Evolutionary conservation across 352 stramenopile genomes (phyloP).

Genomic region (Blastocystis hominis): DNA sequence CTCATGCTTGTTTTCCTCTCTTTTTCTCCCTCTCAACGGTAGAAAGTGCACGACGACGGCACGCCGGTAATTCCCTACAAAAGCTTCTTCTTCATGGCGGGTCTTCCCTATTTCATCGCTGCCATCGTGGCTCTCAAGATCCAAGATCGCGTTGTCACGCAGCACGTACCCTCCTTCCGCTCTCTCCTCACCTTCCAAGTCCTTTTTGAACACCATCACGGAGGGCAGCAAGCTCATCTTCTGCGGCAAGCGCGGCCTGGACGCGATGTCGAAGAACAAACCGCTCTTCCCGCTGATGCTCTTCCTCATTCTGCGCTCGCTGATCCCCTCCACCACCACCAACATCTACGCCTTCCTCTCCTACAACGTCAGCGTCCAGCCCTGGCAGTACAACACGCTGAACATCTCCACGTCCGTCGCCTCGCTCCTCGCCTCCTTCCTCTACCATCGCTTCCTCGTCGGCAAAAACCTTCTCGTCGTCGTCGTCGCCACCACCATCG

Average conservation of each 20-base stretch:
- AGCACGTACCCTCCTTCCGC: background rate
- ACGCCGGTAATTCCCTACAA: background rate
- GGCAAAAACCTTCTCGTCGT: conserved; percentile 9
- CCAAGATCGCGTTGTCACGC: background rate
- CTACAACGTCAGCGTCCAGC: background rate
- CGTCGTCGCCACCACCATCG: conserved; percentile 19
- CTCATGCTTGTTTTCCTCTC: conserved; percentile 17
- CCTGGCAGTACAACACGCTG: conserved; percentile 49
- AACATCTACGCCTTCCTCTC: conserved; percentile 48
- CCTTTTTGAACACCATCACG: conserved; percentile 5
- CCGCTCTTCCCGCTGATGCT: conserved; percentile 50
- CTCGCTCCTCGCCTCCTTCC: conserved; percentile 32
- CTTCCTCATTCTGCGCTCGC: conserved; percentile 19
- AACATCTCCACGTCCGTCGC: conserved; percentile 45
- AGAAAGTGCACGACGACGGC: background rate
- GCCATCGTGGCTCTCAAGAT: conserved; percentile 29
- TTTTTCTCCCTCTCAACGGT: background rate
- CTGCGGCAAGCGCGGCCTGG: conserved; percentile 1
- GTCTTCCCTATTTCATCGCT: conserved; percentile 24
- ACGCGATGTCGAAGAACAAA: background rate
- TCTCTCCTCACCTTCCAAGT: conserved; percentile 8
- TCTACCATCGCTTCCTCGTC: conserved; percentile 50
- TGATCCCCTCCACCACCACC: conserved; percentile 27
- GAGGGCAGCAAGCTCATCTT: conserved; percentile 39
- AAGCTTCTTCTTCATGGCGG: background rate